phyloP scores from a whole-genome alignment of 768 basidiomycete species.

The Heimioporus sp. region DNA sequence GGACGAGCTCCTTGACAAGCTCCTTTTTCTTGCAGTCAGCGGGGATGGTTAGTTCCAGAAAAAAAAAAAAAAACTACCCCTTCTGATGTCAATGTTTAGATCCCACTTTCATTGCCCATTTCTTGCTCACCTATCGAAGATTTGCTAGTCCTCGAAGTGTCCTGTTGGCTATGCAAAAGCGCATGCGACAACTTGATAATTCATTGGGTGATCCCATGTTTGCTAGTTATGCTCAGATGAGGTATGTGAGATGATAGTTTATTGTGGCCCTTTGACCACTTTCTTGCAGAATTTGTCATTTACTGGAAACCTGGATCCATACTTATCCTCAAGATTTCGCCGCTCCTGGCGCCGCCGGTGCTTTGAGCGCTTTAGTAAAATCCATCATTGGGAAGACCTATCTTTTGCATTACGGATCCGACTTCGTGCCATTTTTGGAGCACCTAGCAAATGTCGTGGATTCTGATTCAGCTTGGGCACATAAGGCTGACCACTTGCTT shows the following conservation, averaged over 20 bases:
- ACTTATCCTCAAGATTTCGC: slow-evolving; percentile 80
- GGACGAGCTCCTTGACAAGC: slow-evolving; percentile 78
- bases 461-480: slow-evolving; percentile 71
- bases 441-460: slow-evolving; percentile 61
- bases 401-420: slow-evolving; percentile 81
- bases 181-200: slow-evolving; percentile 74
- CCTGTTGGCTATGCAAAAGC: slow-evolving; percentile 84
- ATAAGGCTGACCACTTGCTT: slow-evolving; percentile 55
- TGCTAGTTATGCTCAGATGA: slow-evolving; percentile 86
- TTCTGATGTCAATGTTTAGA: slow-evolving; percentile 43
- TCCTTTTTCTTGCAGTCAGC: slow-evolving; percentile 79
- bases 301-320: slow-evolving; percentile 75
- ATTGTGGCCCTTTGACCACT: slow-evolving; percentile 1
- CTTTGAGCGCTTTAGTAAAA: slow-evolving; percentile 72
- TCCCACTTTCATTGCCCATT: slow-evolving; percentile 72
- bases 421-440: slow-evolving; percentile 79
- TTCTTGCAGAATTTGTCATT: slow-evolving; percentile 64
- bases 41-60: slow-evolving; percentile 61
- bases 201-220: slow-evolving; percentile 80
- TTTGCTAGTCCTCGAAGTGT: slow-evolving; percentile 79
- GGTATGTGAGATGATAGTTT: slow-evolving; percentile 39
- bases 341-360: slow-evolving; percentile 69
- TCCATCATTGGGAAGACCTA: slow-evolving; percentile 79
- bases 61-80: slow-evolving; percentile 1
- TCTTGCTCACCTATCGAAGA: slow-evolving; percentile 79